Percentiles rank a stretch among this genome's conserved stretches.
Conservation (phyloP, 331 rosid genomes). For the Phaseolus coccineus region DNA sequence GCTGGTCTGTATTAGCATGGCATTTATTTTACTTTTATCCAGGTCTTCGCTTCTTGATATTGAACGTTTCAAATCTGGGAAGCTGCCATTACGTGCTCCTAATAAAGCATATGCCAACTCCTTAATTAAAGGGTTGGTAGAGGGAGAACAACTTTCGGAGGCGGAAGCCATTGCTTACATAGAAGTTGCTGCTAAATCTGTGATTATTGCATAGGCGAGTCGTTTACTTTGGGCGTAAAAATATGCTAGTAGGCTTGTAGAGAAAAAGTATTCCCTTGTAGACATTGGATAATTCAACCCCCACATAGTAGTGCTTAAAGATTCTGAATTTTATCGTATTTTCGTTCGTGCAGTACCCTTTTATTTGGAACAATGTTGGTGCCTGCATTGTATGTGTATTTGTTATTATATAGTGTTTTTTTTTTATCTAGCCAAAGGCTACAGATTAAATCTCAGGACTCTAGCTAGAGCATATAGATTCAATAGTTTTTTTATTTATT, state of each 20-base stretch:
- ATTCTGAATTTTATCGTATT: slow-evolving; percentile 4
- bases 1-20: background rate
- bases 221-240: slow-evolving; percentile 31
- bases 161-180: slow-evolving; percentile 72
- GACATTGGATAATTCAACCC: slow-evolving; percentile 12
- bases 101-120: slow-evolving; percentile 61
- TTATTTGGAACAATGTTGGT: background rate
- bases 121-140: slow-evolving; percentile 71
- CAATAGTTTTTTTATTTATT: no score
- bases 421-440: no score
- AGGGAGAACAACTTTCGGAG: slow-evolving; percentile 74
- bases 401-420: no score
- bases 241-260: slow-evolving; percentile 21
- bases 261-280: background rate
- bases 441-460: no score
- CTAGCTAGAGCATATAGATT: no score
- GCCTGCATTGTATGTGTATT: slow-evolving; percentile 12
- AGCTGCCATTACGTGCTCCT: slow-evolving; percentile 67
- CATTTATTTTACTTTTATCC: slow-evolving; percentile 21
- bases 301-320: background rate
- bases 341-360: background rate
- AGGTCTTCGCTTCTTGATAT: slow-evolving; percentile 63
- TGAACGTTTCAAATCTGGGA: slow-evolving; percentile 65
- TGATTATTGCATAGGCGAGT: slow-evolving; percentile 41
- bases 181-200: slow-evolving; percentile 60